These are phyloP conservation scores for Starmerella asiatica DNA, from an alignment of 805 yeast species.

Conservation along the genomic window DNA sequence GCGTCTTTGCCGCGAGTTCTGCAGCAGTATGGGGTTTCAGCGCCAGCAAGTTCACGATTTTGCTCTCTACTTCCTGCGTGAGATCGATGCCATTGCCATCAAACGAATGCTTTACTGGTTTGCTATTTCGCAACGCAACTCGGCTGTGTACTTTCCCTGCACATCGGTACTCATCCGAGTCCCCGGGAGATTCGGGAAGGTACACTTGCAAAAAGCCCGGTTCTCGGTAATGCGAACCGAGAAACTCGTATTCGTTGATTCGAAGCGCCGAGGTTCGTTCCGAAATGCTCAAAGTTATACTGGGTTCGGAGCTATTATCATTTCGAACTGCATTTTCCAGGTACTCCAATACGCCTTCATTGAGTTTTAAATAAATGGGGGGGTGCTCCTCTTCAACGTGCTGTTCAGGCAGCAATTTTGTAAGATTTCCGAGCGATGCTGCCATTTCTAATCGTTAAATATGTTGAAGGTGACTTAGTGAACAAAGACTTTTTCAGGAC, in stretches of 20 bases:
- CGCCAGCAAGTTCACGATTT: conserved; percentile 8
- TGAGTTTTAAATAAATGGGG: conserved; percentile 20
- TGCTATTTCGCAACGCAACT: conserved; percentile 10
- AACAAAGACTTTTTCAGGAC: too few species aligned
- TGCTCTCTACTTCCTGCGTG: conserved; percentile 5
- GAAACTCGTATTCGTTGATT: conserved; percentile 13
- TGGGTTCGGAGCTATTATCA: not conserved
- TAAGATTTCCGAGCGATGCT: too few species aligned
- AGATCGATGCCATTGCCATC: conserved; percentile 1
- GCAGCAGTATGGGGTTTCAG: conserved; percentile 4
- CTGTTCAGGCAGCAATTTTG: too few species aligned
- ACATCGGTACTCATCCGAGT: conserved; percentile 7
- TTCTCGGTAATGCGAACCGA: conserved; percentile 14
- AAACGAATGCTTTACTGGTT: conserved; percentile 1
- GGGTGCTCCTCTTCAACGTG: conserved; percentile 15
- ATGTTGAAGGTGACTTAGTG: too few species aligned
- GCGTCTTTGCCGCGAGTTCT: conserved; percentile 5
- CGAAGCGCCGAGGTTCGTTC: conserved; percentile 12
- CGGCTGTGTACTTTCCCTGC: conserved; percentile 15
- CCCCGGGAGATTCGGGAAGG: conserved; percentile 5
- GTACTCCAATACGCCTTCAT: conserved; percentile 9
- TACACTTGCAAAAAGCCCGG: conserved; percentile 20
- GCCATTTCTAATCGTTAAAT: too few species aligned
- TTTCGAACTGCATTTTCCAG: conserved; percentile 1
- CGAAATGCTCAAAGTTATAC: conserved; percentile 8